A percentile compares a stretch with the other conserved stretches of the same genome.
Evolutionary conservation across 2,329 filamentous ascomycete genomes (phyloP).

Genomic region (Magnaporthiopsis incrustans): DNA sequence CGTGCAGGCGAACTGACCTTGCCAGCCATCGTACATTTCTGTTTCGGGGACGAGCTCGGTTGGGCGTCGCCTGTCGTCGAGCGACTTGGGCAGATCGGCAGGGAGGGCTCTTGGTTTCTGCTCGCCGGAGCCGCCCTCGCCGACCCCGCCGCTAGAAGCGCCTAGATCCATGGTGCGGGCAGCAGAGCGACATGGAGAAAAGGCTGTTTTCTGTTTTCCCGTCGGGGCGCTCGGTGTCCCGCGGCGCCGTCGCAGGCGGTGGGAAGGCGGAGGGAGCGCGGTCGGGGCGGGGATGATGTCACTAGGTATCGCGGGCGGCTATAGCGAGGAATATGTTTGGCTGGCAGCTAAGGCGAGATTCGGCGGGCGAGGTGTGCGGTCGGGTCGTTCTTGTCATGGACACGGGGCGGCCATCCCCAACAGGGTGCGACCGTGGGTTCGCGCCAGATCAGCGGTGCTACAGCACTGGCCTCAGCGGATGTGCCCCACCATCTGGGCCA

Average conservation of each 20-base stretch:
- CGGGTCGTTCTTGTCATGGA: background rate
- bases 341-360: background rate
- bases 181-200: background rate
- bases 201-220: too few species aligned
- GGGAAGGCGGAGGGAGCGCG: too few species aligned
- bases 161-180: slow-evolving; percentile 5
- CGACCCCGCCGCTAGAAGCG: slow-evolving; percentile 8
- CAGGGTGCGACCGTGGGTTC: background rate
- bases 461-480: background rate
- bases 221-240: too few species aligned
- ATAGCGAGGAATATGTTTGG: background rate
- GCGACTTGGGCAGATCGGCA: slow-evolving; percentile 77
- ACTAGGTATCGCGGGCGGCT: background rate
- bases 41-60: slow-evolving; percentile 68
- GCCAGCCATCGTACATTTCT: slow-evolving; percentile 98
- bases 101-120: slow-evolving; percentile 52
- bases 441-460: too few species aligned
- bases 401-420: background rate
- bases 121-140: slow-evolving; percentile 10
- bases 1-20: slow-evolving; percentile 49
- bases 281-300: background rate
- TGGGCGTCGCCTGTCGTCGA: slow-evolving; percentile 74
- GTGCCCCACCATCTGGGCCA: background rate
- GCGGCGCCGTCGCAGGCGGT: too few species aligned
- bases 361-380: background rate